Evolutionary conservation across 371 early-diverging fungal genomes (phyloP).

Genomic region (Sporodiniella umbellata): DNA sequence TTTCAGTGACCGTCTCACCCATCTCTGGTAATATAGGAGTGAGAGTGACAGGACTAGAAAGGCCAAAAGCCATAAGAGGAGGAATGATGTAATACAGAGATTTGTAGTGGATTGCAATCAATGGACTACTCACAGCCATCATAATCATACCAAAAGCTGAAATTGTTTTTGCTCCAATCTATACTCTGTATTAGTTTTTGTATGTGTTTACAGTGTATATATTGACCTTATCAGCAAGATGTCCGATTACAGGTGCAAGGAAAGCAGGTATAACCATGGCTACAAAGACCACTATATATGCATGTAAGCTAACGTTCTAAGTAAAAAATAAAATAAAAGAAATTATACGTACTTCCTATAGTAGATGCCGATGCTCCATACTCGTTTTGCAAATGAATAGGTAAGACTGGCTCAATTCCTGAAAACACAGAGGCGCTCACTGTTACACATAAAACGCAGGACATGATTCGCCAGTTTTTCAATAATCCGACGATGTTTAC

Average conservation of each 20-base stretch:
- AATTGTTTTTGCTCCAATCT: conserved; percentile 48
- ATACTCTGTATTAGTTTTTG: too few relatives aligned
- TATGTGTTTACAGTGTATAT: too few relatives aligned
- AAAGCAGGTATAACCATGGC: conserved; percentile 65
- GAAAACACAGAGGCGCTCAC: conserved; percentile 61
- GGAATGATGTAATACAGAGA: conserved; percentile 44
- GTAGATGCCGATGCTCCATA: conserved; percentile 45
- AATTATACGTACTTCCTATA: conserved; percentile 42
- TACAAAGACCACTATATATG: conserved; percentile 45
- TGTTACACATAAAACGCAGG: conserved; percentile 48
- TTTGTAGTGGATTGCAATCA: conserved; percentile 40
- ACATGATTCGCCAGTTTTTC: conserved; percentile 53
- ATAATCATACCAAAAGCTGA: conserved; percentile 52
- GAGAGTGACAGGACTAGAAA: conserved; percentile 53
- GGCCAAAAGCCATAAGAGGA: conserved; percentile 54
- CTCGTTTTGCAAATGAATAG: conserved; percentile 48
- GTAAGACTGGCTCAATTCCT: conserved; percentile 64
- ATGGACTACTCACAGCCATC: conserved; percentile 41
- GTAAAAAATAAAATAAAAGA: too few relatives aligned
- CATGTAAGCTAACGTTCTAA: background rate
- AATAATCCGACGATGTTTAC: conserved; percentile 50
- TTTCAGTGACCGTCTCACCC: conserved; percentile 50
- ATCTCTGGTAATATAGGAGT: conserved; percentile 58
- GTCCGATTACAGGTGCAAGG: conserved; percentile 58
- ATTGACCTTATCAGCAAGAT: conserved; percentile 49